Evolutionary conservation across 768 basidiomycete genomes (phyloP).

Genomic region (Mycena leptocephala): DNA sequence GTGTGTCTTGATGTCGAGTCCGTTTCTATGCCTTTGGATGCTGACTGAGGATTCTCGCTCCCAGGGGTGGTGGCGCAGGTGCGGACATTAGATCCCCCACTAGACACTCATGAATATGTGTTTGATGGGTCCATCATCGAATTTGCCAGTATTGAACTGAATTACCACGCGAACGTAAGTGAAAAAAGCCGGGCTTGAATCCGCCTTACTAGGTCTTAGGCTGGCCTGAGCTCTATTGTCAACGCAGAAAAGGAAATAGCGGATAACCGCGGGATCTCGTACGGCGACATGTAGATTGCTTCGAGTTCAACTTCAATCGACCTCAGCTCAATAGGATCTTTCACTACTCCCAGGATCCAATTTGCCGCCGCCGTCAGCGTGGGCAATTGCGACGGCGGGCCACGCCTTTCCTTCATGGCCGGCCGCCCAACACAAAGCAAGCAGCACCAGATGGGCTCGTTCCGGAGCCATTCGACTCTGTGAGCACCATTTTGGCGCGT

Average conservation of each 20-base stretch:
- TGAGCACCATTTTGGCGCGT: constrained; percentile 1
- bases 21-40: neutral
- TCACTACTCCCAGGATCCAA: constrained; percentile 52
- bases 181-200: neutral
- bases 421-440: constrained; percentile 54
- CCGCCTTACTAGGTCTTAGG: neutral
- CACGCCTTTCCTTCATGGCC: constrained; percentile 57
- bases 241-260: neutral
- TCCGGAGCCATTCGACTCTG: constrained; percentile 46
- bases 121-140: constrained; percentile 33
- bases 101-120: neutral
- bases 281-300: constrained; percentile 31
- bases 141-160: constrained; percentile 17
- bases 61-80: constrained; percentile 32
- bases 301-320: neutral
- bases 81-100: too few species aligned
- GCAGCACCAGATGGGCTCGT: constrained; percentile 50
- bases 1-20: neutral
- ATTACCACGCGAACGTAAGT: constrained; percentile 15
- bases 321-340: neutral
- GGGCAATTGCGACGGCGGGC: constrained; percentile 62
- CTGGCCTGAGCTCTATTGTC: constrained; percentile 27
- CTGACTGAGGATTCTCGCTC: neutral
- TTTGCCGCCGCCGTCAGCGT: constrained; percentile 64
- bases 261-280: constrained; percentile 17